These are phyloP conservation scores for Firmiana major DNA, from an alignment of 345 rosid species.

Conservation along the genomic window DNA sequence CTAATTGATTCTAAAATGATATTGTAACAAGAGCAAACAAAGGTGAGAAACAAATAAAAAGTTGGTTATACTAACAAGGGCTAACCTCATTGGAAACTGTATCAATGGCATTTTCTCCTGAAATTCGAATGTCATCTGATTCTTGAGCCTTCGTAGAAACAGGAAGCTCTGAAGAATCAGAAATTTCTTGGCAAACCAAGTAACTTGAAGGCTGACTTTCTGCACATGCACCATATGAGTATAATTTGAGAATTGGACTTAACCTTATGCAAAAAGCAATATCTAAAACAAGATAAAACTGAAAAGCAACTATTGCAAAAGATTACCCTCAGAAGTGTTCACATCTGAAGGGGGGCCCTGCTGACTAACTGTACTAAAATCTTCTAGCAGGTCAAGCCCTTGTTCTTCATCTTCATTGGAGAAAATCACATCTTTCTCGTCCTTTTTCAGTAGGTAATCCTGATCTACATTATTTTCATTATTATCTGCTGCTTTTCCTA, in stretches of 20 bases:
- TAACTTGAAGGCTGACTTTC: slow-evolving; percentile 19
- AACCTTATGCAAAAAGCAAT: not conserved
- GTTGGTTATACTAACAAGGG: too few relatives aligned
- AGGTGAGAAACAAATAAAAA: not conserved
- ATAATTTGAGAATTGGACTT: not conserved
- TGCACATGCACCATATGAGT: not conserved
- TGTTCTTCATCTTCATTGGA: slow-evolving; percentile 23
- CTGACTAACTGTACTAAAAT: slow-evolving; percentile 6
- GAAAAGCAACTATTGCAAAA: slow-evolving; percentile 1
- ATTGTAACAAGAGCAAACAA: not conserved
- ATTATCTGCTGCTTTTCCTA: not conserved
- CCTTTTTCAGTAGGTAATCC: slow-evolving; percentile 1
- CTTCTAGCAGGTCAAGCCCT: slow-evolving; percentile 18
- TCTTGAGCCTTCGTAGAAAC: slow-evolving; percentile 8
- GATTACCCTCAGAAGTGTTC: slow-evolving; percentile 19
- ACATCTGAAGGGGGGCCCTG: slow-evolving; percentile 2
- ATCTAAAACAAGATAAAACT: not conserved
- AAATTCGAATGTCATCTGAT: slow-evolving; percentile 4
- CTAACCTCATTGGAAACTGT: slow-evolving; percentile 26
- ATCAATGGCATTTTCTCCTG: not conserved
- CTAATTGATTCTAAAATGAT: too few relatives aligned
- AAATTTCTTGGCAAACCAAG: not conserved
- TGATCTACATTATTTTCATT: not conserved
- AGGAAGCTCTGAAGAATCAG: slow-evolving; percentile 17
- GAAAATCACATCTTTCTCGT: slow-evolving; percentile 2